phyloP scores from a whole-genome alignment of 768 basidiomycete genomes.

The Rhodotorula diobovata region DNA sequence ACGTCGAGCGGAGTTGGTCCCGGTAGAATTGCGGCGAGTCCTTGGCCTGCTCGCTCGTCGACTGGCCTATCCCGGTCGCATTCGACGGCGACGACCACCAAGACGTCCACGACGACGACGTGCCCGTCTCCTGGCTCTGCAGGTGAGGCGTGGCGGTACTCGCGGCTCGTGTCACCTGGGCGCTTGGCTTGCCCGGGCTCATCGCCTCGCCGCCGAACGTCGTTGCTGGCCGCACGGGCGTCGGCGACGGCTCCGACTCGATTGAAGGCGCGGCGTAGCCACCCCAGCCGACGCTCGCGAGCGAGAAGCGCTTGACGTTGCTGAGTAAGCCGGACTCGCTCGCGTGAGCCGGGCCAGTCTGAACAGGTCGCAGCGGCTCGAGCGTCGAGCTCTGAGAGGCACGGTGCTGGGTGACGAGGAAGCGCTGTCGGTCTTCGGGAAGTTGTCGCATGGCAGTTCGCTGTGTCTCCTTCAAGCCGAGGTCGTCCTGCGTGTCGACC shows the following conservation, averaged over 20 bases:
- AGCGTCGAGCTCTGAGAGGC: conserved; percentile 46
- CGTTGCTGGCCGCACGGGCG: conserved; percentile 23
- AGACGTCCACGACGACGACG: conserved; percentile 24
- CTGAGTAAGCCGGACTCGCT: conserved; percentile 1
- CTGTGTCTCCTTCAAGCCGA: conserved; percentile 68
- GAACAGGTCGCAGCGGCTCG: conserved; percentile 15
- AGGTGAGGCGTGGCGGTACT: conserved; percentile 51
- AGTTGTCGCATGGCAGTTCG: conserved; percentile 62
- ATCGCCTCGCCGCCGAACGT: neutral
- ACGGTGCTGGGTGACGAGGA: conserved; percentile 59
- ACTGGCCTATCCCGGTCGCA: conserved; percentile 22
- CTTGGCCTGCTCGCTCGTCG: conserved; percentile 16
- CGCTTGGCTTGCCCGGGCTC: neutral
- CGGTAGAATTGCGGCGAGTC: conserved; percentile 59
- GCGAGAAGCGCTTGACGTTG: conserved; percentile 39
- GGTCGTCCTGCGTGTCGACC: conserved; percentile 56
- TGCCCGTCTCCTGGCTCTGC: conserved; percentile 9
- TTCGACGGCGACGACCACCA: conserved; percentile 36
- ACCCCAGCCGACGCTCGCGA: conserved; percentile 34
- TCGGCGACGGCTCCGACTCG: conserved; percentile 1
- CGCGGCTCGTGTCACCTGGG: too few relatives aligned
- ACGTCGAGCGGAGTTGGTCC: conserved; percentile 56
- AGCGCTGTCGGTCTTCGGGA: conserved; percentile 61
- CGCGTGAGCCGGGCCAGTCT: conserved; percentile 14
- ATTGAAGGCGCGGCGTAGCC: conserved; percentile 5